Percentiles rank a stretch among this genome's conserved stretches.
These are phyloP conservation scores for Mycena rosella DNA, from an alignment of 768 basidiomycete species.

Conservation along the genomic window DNA sequence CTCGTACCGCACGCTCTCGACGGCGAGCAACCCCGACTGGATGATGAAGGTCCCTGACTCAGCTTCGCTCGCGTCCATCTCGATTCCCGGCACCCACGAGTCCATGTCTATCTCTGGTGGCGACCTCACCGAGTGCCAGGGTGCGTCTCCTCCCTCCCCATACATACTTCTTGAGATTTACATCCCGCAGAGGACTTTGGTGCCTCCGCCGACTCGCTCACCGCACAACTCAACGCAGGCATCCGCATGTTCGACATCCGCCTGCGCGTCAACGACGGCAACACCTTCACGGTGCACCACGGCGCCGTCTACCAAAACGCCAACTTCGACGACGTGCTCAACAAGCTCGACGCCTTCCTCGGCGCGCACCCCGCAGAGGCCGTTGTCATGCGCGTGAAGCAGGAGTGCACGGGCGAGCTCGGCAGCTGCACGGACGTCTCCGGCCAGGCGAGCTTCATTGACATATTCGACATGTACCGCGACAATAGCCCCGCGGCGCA, in stretches of 20 bases:
- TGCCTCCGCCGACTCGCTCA: conserved; percentile 23
- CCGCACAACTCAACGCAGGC: conserved; percentile 35
- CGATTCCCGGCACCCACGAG: conserved; percentile 35
- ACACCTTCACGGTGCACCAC: conserved; percentile 33
- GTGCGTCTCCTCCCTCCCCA: neutral
- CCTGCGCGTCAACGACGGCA: conserved; percentile 25
- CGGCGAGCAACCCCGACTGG: conserved; percentile 35
- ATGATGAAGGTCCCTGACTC: conserved; percentile 23
- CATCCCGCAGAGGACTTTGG: conserved; percentile 26
- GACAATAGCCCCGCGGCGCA: conserved; percentile 24
- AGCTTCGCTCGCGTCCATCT: conserved; percentile 26
- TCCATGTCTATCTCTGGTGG: conserved; percentile 31
- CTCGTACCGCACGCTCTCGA: conserved; percentile 33
- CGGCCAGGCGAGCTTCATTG: conserved; percentile 25
- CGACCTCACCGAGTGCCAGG: conserved; percentile 33
- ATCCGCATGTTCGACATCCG: conserved; percentile 36
- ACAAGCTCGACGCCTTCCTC: conserved; percentile 30
- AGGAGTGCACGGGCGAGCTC: conserved; percentile 31
- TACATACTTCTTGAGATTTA: neutral
- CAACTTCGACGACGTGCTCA: conserved; percentile 35
- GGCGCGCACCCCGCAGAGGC: conserved; percentile 29
- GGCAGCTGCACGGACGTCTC: conserved; percentile 32
- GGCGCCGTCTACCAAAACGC: conserved; percentile 35
- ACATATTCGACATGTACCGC: conserved; percentile 32
- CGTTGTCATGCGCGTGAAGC: conserved; percentile 30